A percentile compares a stretch with the other conserved stretches of the same genome.
phyloP scores from a whole-genome alignment of 331 rosid genomes.

The Pyrus hybrid region DNA sequence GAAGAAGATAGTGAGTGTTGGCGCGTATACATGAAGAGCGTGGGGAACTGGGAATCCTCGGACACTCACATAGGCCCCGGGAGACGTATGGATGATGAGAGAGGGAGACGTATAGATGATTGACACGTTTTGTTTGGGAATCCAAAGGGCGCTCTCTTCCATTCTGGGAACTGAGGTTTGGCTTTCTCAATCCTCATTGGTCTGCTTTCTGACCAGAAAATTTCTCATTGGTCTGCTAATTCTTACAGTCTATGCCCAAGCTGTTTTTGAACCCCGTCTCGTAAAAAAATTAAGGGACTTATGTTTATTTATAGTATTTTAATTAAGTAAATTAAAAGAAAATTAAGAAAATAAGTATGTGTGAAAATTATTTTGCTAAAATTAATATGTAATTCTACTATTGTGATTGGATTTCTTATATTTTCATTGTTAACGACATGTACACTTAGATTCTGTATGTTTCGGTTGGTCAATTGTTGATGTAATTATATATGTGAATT shows the following conservation, averaged over 20 bases:
- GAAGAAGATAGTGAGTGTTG: not conserved
- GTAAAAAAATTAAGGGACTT: not conserved
- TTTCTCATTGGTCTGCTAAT: not conserved
- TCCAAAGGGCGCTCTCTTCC: not conserved
- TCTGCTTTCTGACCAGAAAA: not conserved
- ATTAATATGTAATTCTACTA: too few relatives aligned
- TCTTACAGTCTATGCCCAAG: not conserved
- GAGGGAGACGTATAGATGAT: not conserved
- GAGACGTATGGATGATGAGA: not conserved
- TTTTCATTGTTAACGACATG: too few relatives aligned
- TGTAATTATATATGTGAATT: too few relatives aligned
- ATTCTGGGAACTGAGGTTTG: not conserved
- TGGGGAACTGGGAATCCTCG: not conserved
- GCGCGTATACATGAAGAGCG: not conserved
- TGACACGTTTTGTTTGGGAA: not conserved
- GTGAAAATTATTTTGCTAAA: too few relatives aligned
- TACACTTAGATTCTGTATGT: too few relatives aligned
- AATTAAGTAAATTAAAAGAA: too few relatives aligned
- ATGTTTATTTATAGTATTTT: too few relatives aligned
- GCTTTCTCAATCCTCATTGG: not conserved
- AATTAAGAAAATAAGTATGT: too few relatives aligned
- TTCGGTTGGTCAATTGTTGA: too few relatives aligned
- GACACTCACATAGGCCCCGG: not conserved
- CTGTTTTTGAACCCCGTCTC: not conserved
- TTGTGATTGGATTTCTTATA: too few relatives aligned